Conservation (phyloP, 1,284 basidiomycete genomes). For the Tilletia caries region DNA sequence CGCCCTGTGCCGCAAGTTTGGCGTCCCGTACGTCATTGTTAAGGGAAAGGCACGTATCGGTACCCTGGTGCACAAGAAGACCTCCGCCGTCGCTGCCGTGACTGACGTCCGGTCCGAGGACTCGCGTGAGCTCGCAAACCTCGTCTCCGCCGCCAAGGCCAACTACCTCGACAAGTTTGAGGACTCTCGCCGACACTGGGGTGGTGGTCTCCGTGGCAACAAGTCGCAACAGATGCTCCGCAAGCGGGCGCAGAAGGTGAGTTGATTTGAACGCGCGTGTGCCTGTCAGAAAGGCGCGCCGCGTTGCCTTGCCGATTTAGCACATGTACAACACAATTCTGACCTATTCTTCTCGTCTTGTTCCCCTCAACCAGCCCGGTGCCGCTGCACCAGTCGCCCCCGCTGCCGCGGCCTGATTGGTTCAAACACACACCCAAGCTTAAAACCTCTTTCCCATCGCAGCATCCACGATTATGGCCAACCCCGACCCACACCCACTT, state of each 20-base stretch:
- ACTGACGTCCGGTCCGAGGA: slow-evolving; percentile 95
- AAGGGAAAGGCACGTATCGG: slow-evolving; percentile 95
- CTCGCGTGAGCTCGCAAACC: slow-evolving; percentile 83
- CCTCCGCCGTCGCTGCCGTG: slow-evolving; percentile 80
- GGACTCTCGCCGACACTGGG: slow-evolving; percentile 85
- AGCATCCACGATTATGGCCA: no score
- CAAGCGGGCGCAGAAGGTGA: slow-evolving; percentile 67
- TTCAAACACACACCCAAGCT: no score
- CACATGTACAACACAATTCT: no score
- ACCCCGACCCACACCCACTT: no score
- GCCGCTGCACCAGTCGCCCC: slow-evolving; percentile 7
- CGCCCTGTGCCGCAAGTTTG: slow-evolving; percentile 98
- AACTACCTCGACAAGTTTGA: slow-evolving; percentile 96
- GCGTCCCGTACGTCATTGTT: slow-evolving; percentile 94
- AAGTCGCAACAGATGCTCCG: slow-evolving; percentile 87
- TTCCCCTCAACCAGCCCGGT: neutral
- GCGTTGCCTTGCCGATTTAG: no score
- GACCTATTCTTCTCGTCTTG: neutral
- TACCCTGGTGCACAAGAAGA: slow-evolving; percentile 97
- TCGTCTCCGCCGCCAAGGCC: slow-evolving; percentile 90
- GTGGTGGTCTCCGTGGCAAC: slow-evolving; percentile 89
- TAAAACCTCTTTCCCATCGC: no score
- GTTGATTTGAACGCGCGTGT: no score
- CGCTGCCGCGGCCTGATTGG: neutral
- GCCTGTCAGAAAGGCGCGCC: no score